Conservation (phyloP, 352 stramenopile genomes). For the Phytophthora parvispora region DNA sequence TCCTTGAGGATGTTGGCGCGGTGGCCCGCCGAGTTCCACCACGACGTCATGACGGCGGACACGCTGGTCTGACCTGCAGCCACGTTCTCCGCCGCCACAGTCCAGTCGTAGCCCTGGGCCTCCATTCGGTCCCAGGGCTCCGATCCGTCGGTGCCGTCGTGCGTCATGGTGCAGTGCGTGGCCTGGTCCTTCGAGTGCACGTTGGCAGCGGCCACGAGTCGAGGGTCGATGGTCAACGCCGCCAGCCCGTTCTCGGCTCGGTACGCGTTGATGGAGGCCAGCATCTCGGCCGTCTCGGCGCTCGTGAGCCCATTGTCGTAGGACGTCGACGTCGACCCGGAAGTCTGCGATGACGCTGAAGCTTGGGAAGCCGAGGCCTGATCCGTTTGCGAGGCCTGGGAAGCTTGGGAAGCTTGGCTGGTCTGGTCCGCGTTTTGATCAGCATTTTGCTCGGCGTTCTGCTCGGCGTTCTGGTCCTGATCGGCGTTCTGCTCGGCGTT, state of each 20-base stretch:
- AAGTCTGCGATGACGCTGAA: conserved; percentile 10
- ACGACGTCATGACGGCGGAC: conserved; percentile 53
- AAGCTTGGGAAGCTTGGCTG: background rate
- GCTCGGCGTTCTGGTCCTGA: background rate
- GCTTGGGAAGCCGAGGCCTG: conserved; percentile 11
- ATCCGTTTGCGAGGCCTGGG: conserved; percentile 1
- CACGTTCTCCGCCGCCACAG: conserved; percentile 58
- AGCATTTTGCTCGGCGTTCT: conserved; percentile 4
- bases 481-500: conserved; percentile 2
- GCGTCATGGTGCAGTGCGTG: conserved; percentile 50
- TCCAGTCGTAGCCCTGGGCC: conserved; percentile 51
- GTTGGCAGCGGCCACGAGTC: conserved; percentile 45
- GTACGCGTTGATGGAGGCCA: conserved; percentile 62
- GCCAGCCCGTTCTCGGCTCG: conserved; percentile 43
- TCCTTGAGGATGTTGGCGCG: conserved; percentile 61
- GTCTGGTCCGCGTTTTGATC: conserved; percentile 17
- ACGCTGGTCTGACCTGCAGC: conserved; percentile 53
- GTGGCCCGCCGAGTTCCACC: conserved; percentile 66
- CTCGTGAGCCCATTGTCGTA: conserved; percentile 49
- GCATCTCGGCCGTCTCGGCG: conserved; percentile 50
- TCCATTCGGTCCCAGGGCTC: conserved; percentile 49
- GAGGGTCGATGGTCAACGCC: conserved; percentile 50
- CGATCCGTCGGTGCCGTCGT: conserved; percentile 52
- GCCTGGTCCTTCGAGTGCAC: conserved; percentile 60
- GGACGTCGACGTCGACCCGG: conserved; percentile 11